Evolutionary conservation across 257 asterid genomes (phyloP).

Genomic region (Orobanche coerulescens): DNA sequence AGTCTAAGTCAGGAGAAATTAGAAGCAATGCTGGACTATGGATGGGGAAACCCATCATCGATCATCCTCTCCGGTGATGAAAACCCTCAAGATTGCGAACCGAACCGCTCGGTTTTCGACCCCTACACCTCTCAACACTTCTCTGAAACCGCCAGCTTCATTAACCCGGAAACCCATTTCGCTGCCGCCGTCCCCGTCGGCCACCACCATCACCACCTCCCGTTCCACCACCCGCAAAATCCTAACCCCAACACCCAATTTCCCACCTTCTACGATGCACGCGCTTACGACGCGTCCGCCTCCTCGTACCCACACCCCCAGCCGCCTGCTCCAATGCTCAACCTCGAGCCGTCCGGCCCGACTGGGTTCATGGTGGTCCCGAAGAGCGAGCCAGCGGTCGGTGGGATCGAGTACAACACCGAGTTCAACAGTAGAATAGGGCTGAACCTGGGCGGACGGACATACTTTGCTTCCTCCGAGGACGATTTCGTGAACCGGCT

Average conservation of each 20-base stretch:
- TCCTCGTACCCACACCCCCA: constrained; percentile 27
- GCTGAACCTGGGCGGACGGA: constrained; percentile 78
- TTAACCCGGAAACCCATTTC: constrained; percentile 45
- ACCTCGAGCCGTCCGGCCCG: constrained; percentile 49
- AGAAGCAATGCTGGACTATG: constrained; percentile 70
- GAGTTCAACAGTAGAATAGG: constrained; percentile 55
- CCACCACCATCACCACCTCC: constrained; percentile 31
- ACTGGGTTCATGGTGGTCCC: constrained; percentile 58
- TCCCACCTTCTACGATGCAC: constrained; percentile 39
- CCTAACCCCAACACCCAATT: constrained; percentile 27
- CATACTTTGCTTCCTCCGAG: constrained; percentile 84
- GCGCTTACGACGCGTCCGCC: constrained; percentile 34
- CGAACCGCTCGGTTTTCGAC: constrained; percentile 44
- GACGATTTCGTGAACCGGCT: constrained; percentile 95
- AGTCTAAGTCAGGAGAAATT: neutral
- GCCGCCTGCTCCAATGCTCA: constrained; percentile 38
- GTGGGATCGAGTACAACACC: constrained; percentile 34
- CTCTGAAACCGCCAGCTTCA: constrained; percentile 28
- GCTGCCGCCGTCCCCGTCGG: constrained; percentile 19
- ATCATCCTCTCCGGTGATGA: constrained; percentile 64
- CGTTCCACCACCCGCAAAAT: constrained; percentile 28
- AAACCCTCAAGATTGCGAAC: constrained; percentile 37
- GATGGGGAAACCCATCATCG: constrained; percentile 74
- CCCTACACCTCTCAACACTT: constrained; percentile 37
- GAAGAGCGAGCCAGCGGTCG: constrained; percentile 58